phyloP scores from a whole-genome alignment of 306 rosid genomes.

The Malus sieversii region DNA sequence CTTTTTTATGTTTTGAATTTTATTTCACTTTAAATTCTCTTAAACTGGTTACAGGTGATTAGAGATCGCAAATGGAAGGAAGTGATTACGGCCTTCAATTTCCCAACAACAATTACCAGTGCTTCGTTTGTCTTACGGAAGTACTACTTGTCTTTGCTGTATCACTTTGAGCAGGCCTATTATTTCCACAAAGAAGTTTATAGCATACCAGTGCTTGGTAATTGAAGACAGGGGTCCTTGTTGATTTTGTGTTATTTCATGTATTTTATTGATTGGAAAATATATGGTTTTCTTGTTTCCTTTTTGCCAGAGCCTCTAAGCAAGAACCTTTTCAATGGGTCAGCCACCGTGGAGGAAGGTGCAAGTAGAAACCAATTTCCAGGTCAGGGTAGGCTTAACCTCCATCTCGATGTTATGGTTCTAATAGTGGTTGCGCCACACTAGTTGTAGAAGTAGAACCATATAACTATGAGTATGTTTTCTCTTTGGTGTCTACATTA shows the following conservation, averaged over 20 bases:
- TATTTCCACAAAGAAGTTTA: slow-evolving; percentile 50
- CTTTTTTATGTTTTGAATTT: not conserved
- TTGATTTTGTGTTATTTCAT: slow-evolving; percentile 1
- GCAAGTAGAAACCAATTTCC: slow-evolving; percentile 29
- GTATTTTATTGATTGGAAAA: slow-evolving; percentile 2
- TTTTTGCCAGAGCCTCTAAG: slow-evolving; percentile 29
- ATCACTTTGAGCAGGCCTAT: slow-evolving; percentile 83
- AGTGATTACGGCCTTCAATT: slow-evolving; percentile 47
- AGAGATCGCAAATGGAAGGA: slow-evolving; percentile 80
- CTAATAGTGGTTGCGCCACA: not conserved
- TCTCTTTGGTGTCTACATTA: not conserved
- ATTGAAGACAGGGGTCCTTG: slow-evolving; percentile 5
- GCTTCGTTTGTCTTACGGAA: slow-evolving; percentile 71
- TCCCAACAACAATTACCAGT: slow-evolving; percentile 59
- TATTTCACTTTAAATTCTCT: slow-evolving; percentile 1
- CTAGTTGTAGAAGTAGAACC: not conserved
- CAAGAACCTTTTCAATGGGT: slow-evolving; percentile 26
- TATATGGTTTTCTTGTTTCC: not conserved
- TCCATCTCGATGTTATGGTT: not conserved
- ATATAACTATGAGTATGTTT: not conserved
- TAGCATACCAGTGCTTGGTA: slow-evolving; percentile 37
- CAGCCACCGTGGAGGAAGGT: slow-evolving; percentile 22
- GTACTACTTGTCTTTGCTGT: slow-evolving; percentile 64
- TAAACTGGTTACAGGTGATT: slow-evolving; percentile 45
- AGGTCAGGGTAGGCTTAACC: slow-evolving; percentile 28